Conservation (phyloP, 306 rosid species). For the Vigna reflexopilosa region DNA sequence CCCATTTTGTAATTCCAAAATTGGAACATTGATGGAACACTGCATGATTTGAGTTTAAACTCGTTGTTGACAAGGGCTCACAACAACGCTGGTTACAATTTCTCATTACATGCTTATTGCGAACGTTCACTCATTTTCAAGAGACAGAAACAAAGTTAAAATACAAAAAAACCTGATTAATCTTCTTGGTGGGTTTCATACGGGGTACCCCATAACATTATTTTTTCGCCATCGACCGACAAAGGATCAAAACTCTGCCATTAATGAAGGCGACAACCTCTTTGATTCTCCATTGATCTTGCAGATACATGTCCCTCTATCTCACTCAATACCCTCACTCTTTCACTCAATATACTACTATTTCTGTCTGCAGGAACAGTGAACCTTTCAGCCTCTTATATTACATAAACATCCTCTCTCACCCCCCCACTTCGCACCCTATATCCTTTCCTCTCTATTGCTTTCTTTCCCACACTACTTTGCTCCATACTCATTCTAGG, state of each 20-base stretch:
- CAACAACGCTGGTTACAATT: slow-evolving; percentile 42
- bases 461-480: slow-evolving; percentile 28
- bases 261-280: slow-evolving; percentile 81
- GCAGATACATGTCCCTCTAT: slow-evolving; percentile 66
- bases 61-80: slow-evolving; percentile 47
- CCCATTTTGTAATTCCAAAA: slow-evolving; percentile 51
- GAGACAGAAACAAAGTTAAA: slow-evolving; percentile 25
- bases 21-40: slow-evolving; percentile 62
- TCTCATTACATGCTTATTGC: slow-evolving; percentile 53
- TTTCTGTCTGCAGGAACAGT: slow-evolving; percentile 58
- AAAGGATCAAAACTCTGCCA: slow-evolving; percentile 71
- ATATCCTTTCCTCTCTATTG: slow-evolving; percentile 27
- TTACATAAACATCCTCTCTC: slow-evolving; percentile 48
- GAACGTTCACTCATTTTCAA: slow-evolving; percentile 38
- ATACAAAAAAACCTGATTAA: slow-evolving; percentile 6
- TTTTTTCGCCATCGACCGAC: slow-evolving; percentile 66
- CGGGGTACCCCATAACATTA: slow-evolving; percentile 27
- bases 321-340: slow-evolving; percentile 44
- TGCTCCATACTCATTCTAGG: background rate
- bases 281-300: slow-evolving; percentile 78
- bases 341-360: slow-evolving; percentile 52
- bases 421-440: slow-evolving; percentile 13
- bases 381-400: slow-evolving; percentile 52
- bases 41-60: slow-evolving; percentile 51
- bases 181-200: slow-evolving; percentile 33